Evolutionary conservation across 306 rosid genomes (phyloP), one percentile per base, ranked within the genome.

Genomic region (Corylus avellana): DNA sequence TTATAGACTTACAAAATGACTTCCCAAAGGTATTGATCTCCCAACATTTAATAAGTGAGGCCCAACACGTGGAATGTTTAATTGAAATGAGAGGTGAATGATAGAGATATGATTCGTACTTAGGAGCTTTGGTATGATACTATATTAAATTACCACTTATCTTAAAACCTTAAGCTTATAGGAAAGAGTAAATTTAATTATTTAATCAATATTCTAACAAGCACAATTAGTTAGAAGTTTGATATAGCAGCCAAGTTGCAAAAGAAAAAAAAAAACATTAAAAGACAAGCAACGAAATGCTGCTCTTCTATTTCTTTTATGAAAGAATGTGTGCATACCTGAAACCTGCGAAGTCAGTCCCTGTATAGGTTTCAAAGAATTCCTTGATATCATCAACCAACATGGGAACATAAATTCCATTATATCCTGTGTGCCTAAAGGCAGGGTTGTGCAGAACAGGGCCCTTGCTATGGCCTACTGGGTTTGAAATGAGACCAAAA

Each of bases 381-480:
- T 81, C 78, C 22, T 75, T 74, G 72, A 87, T 85, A 74, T 87
- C 84, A 63, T 87, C 90, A 35, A 87, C 86, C 37, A 80, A 77
- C 90, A 82, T 84, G 22, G 90, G 86, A 73, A 84, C 88, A 27
- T 87, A 87, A 22, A 87, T 80, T 61, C 88, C 88, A 70, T 87
- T 81, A 70, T 78, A 87, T 13, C 82, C 80, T 13, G 69, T 70
- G 68, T 81, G 82, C 77, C 88, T 87, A 17, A 84, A 74, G 76
- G 83, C 75, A 18, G 90, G 88, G 62, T 87, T 87, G 76, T 87
- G 90, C 83, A 87, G 62, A 18, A 87, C 25, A 68, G 90, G 90
- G 27, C 88, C 90, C 58, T 87, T 84, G 88, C 88, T 87, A 49
- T 87, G 90, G 73, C 86, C 77, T 72, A 87, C 86, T 29, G 90